phyloP scores from a whole-genome alignment of 108 stramenopile genomes.

The Thalassiosira profunda region DNA sequence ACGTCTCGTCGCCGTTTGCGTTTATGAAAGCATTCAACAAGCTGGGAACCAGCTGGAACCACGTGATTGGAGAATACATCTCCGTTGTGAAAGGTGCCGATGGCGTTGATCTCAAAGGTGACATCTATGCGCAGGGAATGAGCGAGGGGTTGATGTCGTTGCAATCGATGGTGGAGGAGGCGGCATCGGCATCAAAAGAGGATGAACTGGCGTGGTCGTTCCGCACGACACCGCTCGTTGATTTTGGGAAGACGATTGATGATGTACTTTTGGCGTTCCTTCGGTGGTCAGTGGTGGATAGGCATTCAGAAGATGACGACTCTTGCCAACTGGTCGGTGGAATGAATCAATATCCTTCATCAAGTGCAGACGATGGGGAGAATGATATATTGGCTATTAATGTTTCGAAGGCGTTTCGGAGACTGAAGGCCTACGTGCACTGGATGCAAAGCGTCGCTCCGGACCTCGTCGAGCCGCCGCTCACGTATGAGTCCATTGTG shows the following conservation, averaged over 20 bases:
- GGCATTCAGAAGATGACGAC: slow-evolving; percentile 27
- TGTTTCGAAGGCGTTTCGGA: slow-evolving; percentile 72
- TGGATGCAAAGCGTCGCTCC: slow-evolving; percentile 69
- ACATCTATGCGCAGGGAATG: slow-evolving; percentile 21
- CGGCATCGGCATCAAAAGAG: slow-evolving; percentile 29
- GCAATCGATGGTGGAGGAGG: slow-evolving; percentile 28
- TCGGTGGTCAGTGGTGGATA: slow-evolving; percentile 49
- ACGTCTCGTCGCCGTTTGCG: slow-evolving; percentile 21
- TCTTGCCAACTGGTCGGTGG: slow-evolving; percentile 37
- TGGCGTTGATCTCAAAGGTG: slow-evolving; percentile 40
- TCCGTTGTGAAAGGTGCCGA: slow-evolving; percentile 46
- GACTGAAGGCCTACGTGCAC: slow-evolving; percentile 61
- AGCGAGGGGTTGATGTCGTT: slow-evolving; percentile 30
- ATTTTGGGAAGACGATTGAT: slow-evolving; percentile 48
- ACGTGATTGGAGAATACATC: slow-evolving; percentile 38
- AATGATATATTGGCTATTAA: too few species aligned
- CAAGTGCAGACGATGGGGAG: background rate
- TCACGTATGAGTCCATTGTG: slow-evolving; percentile 51
- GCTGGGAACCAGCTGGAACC: slow-evolving; percentile 46
- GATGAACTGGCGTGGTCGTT: slow-evolving; percentile 37
- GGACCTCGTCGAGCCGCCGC: slow-evolving; percentile 51
- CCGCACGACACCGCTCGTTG: slow-evolving; percentile 25
- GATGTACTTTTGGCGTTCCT: slow-evolving; percentile 55
- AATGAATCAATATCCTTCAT: slow-evolving; percentile 23
- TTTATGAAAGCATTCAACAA: slow-evolving; percentile 51